A percentile compares a stretch with the other conserved stretches of the same genome.
Conservation (phyloP, 2,329 filamentous ascomycete genomes). For the Scedosporium apiospermum region DNA sequence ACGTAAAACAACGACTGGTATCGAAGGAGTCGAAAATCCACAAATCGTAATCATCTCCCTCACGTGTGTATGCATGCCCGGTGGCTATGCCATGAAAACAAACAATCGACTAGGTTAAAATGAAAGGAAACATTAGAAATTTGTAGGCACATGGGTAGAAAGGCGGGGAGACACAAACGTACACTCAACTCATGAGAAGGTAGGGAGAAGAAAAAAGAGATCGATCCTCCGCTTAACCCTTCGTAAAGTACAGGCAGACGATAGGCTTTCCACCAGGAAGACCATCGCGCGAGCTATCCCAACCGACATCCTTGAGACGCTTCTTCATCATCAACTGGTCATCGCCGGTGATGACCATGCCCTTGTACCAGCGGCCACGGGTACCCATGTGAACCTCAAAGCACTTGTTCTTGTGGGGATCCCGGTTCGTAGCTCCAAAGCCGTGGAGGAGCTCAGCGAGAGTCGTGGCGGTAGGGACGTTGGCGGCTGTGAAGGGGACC, state of each 20-base stretch:
- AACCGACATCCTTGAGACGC: slow-evolving; percentile 47
- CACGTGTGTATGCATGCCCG: no score
- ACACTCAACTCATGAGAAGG: not conserved
- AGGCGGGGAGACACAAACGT: not conserved
- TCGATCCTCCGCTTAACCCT: slow-evolving; percentile 25
- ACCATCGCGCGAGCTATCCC: slow-evolving; percentile 43
- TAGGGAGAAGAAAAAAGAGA: not conserved
- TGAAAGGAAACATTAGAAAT: no score
- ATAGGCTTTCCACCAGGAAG: slow-evolving; percentile 38
- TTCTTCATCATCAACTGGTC: slow-evolving; percentile 36
- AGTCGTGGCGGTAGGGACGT: slow-evolving; percentile 43
- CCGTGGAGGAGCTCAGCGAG: slow-evolving; percentile 48
- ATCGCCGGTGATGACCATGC: slow-evolving; percentile 39
- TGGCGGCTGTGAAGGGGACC: slow-evolving; percentile 37
- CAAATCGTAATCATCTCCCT: no score
- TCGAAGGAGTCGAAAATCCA: no score
- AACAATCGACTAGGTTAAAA: no score
- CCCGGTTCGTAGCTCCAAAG: slow-evolving; percentile 45
- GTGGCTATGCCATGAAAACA: no score
- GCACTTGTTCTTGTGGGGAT: slow-evolving; percentile 43
- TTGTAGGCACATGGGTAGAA: no score
- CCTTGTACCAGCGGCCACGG: slow-evolving; percentile 50
- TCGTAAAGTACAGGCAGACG: slow-evolving; percentile 52
- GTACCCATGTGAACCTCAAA: slow-evolving; percentile 46
- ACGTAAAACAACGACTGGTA: no score